A percentile compares a stretch with the other conserved stretches of the same genome.
Conservation (phyloP, 441 rosid species). For the Corymbia citriodora region DNA sequence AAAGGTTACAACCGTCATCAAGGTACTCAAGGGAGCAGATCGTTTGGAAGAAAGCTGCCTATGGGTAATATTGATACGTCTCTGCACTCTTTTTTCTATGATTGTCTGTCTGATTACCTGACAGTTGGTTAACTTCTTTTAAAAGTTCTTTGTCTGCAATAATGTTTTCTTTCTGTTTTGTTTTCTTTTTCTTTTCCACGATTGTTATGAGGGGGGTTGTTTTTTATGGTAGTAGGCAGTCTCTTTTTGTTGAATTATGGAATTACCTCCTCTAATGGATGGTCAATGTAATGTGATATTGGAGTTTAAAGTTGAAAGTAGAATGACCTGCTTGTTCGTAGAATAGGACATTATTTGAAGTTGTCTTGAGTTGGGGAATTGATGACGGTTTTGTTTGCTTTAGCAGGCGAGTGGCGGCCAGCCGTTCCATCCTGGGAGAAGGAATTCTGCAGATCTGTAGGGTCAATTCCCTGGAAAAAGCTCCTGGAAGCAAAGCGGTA, state of each 20-base stretch:
- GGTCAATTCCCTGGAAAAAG: slow-evolving; percentile 50
- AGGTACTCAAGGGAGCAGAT: slow-evolving; percentile 27
- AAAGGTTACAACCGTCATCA: slow-evolving; percentile 31
- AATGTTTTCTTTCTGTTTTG: not conserved
- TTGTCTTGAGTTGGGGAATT: not conserved
- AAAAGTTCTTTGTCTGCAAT: not conserved
- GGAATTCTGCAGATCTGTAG: slow-evolving; percentile 41
- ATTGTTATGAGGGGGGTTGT: not conserved
- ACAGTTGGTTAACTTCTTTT: not conserved
- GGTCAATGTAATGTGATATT: not conserved
- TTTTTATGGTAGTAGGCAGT: not conserved
- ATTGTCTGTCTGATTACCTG: not conserved
- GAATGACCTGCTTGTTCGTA: not conserved
- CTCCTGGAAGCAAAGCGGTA: slow-evolving; percentile 49
- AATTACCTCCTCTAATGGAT: not conserved
- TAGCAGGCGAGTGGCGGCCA: slow-evolving; percentile 40
- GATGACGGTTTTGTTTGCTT: not conserved
- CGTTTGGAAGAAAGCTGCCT: slow-evolving; percentile 41
- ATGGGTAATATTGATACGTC: slow-evolving; percentile 21
- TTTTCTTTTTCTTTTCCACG: not conserved
- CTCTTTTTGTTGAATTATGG: not conserved
- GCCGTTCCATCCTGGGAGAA: slow-evolving; percentile 66
- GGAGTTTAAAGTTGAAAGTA: not conserved
- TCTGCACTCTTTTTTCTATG: not conserved
- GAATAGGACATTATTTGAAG: not conserved